Evolutionary conservation across 139 green algal species (phyloP), one percentile per base, ranked within the genome.

Genomic region (Chlamydomonas incerta): DNA sequence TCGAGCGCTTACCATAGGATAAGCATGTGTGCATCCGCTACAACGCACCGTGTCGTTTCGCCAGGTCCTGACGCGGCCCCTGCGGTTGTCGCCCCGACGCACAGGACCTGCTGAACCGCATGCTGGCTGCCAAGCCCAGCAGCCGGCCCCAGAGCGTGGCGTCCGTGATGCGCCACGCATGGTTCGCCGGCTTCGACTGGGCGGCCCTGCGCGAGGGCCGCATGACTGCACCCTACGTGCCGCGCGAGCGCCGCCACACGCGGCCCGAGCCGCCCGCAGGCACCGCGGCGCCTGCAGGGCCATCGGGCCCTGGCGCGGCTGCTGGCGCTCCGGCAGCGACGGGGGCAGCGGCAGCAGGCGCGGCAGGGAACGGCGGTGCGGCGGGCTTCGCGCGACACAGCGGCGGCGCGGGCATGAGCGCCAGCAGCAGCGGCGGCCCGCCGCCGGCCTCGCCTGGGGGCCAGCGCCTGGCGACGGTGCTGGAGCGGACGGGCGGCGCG

Each of bases 171-270:
- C 50, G 66, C 23, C 80, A 85, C 67, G n/a, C 80, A 24, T 85
- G 80, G 80, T 85, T 85, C 34, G 66, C 31, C 0, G 80, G 67
- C 31, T 85, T 85, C 52, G 80, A 85, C 80, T 85, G 66, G 66
- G 13, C 4, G 23, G 67, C 67, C n/a, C 68, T 85, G 31, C 50
- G 47, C n/a, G 50, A 69, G 50, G 80, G 80, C 21, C 66, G 66
- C 31, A 85, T 76, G 67, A 72, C 58, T 33, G 80, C 80, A 23
- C 80, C 80, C 62, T 85, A 77, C 65, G 67, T 85, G 29, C 80
- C 80, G 18, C 4, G 29, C 14, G 77, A 83, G 21, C 77, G 47
- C 29, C 77, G 77, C 41, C 75, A 37, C 37, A 55, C 68, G 68
- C 8, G 20, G 6, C 18, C 60, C 24, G 26, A 67, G 60, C 24